Base-by-base conservation (phyloP, 768 basidiomycete species). In the Russula foetens region DNA sequence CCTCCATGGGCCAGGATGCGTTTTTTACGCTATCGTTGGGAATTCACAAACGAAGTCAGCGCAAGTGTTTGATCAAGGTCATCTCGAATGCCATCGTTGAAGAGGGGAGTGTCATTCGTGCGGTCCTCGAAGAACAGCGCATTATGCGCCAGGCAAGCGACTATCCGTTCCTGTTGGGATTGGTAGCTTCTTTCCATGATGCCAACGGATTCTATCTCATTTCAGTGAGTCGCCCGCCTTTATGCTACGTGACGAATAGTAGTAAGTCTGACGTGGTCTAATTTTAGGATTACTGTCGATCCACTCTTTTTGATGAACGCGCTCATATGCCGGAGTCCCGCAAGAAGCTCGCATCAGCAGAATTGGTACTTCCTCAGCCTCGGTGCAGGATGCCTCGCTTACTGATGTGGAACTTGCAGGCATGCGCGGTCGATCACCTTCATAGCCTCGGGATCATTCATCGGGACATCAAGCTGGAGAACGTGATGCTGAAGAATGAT, bases 381-480 rank as follows among this genome's bases (percentile, higher is more conserved):
- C 44, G 21, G n/a, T 21, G 5, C 17, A n/a, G 28, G n/a, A 33
- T n/a, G 9, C 31, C 11, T 28, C 26, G n/a, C 49, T 31, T 26
- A 48, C 44, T 67, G 4, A 66, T 49, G 7, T 29, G 28, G 33
- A 24, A 17, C 15, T 11, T 66, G 4, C 46, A 67, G 54, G 62
- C 60, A 15, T 59, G 50, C 7, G 96, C 94, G 0, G 88, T 98
- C 12, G 88, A 88, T 21, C 92, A 93, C 72, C 80, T 97, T 17
- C 97, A 99, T 71, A 81, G 84, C 52, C 87, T 87, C 71, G 91
- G 92, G 51, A 91, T 98, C 67, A 90, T 98, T 3, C 97, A 99
- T 71, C 84, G 97, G 21, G 97, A 99, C 72, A 79, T 99, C 67
- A 99, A 98, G 75, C 78, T 98, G 59, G 94, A 98, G 76, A 98